Conservation (phyloP, 768 basidiomycete species). For the Krasilnikovozyma curviuscula region DNA sequence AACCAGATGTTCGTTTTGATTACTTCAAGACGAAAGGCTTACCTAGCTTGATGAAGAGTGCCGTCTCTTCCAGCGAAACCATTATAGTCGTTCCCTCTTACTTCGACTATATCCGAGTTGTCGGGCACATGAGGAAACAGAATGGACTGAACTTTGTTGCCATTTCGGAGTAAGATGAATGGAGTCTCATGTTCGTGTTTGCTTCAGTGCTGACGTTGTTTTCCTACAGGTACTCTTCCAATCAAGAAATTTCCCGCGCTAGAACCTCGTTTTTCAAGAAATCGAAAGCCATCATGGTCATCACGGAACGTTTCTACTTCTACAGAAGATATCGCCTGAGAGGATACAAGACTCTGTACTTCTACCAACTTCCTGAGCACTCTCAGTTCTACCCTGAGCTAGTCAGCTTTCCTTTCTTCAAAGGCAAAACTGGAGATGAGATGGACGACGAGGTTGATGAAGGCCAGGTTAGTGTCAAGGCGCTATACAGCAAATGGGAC, state of each 20-base stretch:
- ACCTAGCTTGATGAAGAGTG: constrained; percentile 68
- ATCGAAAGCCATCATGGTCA: constrained; percentile 62
- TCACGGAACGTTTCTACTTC: constrained; percentile 98
- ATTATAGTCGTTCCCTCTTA: constrained; percentile 81
- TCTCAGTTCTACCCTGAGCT: constrained; percentile 82
- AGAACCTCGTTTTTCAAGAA: constrained; percentile 81
- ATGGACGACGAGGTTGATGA: constrained; percentile 44
- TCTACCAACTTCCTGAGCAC: constrained; percentile 82
- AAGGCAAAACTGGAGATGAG: constrained; percentile 4
- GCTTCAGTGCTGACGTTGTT: background rate
- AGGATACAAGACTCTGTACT: constrained; percentile 78
- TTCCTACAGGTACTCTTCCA: constrained; percentile 57
- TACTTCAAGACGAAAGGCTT: constrained; percentile 77
- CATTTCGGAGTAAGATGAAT: constrained; percentile 57
- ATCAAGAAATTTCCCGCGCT: constrained; percentile 83
- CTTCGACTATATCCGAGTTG: constrained; percentile 84
- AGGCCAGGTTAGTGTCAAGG: constrained; percentile 60
- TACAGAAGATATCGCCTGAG: constrained; percentile 84
- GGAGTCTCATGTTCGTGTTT: background rate
- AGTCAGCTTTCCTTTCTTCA: constrained; percentile 59
- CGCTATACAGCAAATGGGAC: constrained; percentile 77
- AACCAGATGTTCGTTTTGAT: constrained; percentile 68
- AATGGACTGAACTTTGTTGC: constrained; percentile 53
- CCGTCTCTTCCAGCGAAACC: constrained; percentile 76
- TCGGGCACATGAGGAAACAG: constrained; percentile 62